A percentile compares a stretch with the other conserved stretches of the same genome.
Conservation (phyloP, 176 grass and related monocot genomes). For the Carex cristatella region DNA sequence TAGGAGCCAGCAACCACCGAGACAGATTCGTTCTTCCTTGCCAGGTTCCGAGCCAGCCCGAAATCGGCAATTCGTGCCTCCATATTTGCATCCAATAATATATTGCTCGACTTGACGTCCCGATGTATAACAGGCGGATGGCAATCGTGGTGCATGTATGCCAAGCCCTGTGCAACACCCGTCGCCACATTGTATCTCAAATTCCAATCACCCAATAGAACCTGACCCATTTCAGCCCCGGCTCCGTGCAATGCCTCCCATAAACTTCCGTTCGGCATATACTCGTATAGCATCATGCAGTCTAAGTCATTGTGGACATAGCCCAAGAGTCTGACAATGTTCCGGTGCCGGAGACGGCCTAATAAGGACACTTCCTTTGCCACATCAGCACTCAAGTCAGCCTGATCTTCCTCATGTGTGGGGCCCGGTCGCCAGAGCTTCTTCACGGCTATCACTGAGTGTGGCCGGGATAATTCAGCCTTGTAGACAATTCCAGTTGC, state of each 20-base stretch:
- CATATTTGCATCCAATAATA: constrained; percentile 70
- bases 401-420: background rate
- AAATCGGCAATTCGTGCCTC: constrained; percentile 85
- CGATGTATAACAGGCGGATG: constrained; percentile 86
- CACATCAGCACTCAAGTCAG: constrained; percentile 36
- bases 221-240: constrained; percentile 18
- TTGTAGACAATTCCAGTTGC: constrained; percentile 83
- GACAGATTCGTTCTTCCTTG: constrained; percentile 43
- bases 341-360: constrained; percentile 77
- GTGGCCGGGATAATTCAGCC: constrained; percentile 54
- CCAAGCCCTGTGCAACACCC: constrained; percentile 73
- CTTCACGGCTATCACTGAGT: constrained; percentile 69
- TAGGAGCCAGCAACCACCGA: constrained; percentile 84
- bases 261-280: constrained; percentile 91
- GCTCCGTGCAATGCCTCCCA: constrained; percentile 85
- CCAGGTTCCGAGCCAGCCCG: constrained; percentile 61
- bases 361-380: constrained; percentile 64
- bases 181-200: constrained; percentile 73
- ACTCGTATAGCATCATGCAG: constrained; percentile 96
- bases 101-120: constrained; percentile 96
- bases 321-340: constrained; percentile 77
- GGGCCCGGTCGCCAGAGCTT: constrained; percentile 60
- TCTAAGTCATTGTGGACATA: constrained; percentile 74
- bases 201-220: constrained; percentile 67
- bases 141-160: constrained; percentile 96